A percentile compares a stretch with the other conserved stretches of the same genome.
phyloP scores from a whole-genome alignment of 2,329 filamentous ascomycete species.

The Clonostachys solani region DNA sequence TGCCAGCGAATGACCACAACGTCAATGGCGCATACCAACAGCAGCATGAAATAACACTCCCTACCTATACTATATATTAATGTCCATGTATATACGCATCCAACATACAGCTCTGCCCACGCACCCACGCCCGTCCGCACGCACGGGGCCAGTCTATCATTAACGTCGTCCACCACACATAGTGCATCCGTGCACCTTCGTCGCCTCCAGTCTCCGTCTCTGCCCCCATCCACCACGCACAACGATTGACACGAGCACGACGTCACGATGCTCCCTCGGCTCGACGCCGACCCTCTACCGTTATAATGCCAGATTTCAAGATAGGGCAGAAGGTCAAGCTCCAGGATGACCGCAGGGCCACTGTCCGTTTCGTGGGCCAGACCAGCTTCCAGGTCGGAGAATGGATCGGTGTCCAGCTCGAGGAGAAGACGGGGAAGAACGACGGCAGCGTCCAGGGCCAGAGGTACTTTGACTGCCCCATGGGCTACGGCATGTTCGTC shows the following conservation, averaged over 20 bases:
- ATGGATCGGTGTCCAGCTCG: conserved; percentile 88
- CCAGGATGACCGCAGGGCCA: conserved; percentile 70
- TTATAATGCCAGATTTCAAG: conserved; percentile 52
- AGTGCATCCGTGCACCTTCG: background rate
- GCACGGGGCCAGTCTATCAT: too few relatives aligned
- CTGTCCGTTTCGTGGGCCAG: conserved; percentile 76
- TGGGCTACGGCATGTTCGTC: conserved; percentile 79
- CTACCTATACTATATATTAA: background rate
- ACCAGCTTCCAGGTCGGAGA: conserved; percentile 77
- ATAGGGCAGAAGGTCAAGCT: conserved; percentile 75
- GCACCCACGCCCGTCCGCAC: too few relatives aligned
- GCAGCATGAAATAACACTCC: background rate
- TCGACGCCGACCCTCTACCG: conserved; percentile 7
- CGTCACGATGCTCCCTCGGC: conserved; percentile 24
- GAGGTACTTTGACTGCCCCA: conserved; percentile 82
- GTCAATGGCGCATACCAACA: background rate
- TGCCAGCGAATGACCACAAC: too few relatives aligned
- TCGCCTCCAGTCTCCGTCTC: background rate
- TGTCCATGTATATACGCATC: too few relatives aligned
- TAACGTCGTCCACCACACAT: too few relatives aligned
- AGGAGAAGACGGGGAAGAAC: conserved; percentile 82
- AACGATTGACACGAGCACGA: conserved; percentile 1
- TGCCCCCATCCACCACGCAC: background rate
- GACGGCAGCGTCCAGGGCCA: conserved; percentile 87
- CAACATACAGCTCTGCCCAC: too few relatives aligned